Percentiles rank a stretch among this genome's conserved stretches.
These are phyloP conservation scores for Verticillium longisporum DNA, from an alignment of 2,329 filamentous ascomycete genomes.

Conservation along the genomic window DNA sequence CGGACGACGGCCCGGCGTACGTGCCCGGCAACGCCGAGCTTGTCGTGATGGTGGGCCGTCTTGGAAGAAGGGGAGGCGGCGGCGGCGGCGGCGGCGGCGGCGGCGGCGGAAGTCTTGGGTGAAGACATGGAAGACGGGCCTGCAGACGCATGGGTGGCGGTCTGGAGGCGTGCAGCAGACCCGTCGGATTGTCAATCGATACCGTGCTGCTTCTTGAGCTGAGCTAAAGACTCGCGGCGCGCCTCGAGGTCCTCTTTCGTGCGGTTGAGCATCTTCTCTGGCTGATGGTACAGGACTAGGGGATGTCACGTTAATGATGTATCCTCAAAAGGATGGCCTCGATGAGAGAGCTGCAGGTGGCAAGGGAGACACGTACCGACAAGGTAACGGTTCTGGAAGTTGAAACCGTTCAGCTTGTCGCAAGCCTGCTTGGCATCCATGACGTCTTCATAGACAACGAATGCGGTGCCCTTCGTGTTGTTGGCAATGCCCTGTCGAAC, in stretches of 20 bases:
- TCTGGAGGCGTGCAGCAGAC: conserved; percentile 46
- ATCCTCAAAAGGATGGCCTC: conserved; percentile 1
- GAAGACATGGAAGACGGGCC: conserved; percentile 51
- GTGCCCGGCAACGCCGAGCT: conserved; percentile 28
- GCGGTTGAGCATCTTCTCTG: conserved; percentile 62
- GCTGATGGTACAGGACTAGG: conserved; percentile 56
- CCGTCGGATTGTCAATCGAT: conserved; percentile 92
- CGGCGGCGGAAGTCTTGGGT: conserved; percentile 21
- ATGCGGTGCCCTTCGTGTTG: conserved; percentile 97
- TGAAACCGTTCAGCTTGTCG: conserved; percentile 99
- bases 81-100: conserved; percentile 22
- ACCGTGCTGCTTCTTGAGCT: conserved; percentile 94
- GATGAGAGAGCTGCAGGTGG: neutral
- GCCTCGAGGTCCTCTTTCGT: conserved; percentile 88
- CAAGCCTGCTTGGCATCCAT: conserved; percentile 98
- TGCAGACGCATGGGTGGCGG: conserved; percentile 37
- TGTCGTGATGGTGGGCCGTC: conserved; percentile 37
- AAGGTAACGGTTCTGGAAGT: conserved; percentile 98
- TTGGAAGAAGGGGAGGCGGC: conserved; percentile 33
- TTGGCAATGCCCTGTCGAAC: conserved; percentile 96
- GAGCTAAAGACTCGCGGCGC: conserved; percentile 94
- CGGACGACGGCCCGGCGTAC: conserved; percentile 31
- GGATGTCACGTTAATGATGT: neutral
- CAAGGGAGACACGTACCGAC: conserved; percentile 61
- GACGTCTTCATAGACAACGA: conserved; percentile 99